Conservation (phyloP, 2,329 filamentous ascomycete genomes). For the Ophiocordyceps robertsii region DNA sequence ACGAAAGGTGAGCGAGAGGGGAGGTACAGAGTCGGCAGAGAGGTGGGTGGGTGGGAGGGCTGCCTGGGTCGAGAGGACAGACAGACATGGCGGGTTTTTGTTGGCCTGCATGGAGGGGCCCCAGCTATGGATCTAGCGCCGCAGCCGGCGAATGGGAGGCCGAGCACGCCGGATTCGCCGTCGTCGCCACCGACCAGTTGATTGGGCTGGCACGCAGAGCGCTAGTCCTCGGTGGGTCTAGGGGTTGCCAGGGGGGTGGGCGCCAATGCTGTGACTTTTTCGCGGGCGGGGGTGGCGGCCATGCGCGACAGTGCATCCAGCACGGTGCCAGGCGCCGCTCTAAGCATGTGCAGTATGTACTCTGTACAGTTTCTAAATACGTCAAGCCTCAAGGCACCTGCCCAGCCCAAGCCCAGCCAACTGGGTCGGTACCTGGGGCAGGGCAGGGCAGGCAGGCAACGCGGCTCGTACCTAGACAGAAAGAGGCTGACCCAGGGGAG, state of each 20-base stretch:
- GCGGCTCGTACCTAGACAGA: too few relatives aligned
- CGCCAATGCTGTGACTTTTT: conserved; percentile 14
- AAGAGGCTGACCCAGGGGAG: too few relatives aligned
- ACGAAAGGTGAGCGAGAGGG: neutral
- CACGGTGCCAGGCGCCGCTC: neutral
- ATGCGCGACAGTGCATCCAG: conserved; percentile 11
- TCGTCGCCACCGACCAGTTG: conserved; percentile 17
- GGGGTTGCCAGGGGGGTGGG: conserved; percentile 5
- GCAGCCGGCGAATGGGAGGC: conserved; percentile 16
- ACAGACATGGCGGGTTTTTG: conserved; percentile 1
- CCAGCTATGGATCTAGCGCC: conserved; percentile 1
- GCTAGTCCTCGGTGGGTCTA: conserved; percentile 10
- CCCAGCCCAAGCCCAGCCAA: too few relatives aligned
- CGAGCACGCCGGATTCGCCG: conserved; percentile 9
- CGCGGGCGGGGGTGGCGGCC: conserved; percentile 7
- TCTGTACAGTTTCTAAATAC: too few relatives aligned
- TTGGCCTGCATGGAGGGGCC: conserved; percentile 6
- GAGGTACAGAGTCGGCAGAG: neutral
- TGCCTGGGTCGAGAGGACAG: neutral
- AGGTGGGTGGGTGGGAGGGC: neutral
- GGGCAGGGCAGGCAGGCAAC: too few relatives aligned
- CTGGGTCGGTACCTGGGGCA: too few relatives aligned
- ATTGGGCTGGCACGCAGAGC: conserved; percentile 14
- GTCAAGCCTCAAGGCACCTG: too few relatives aligned
- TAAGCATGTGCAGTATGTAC: too few relatives aligned